These are phyloP conservation scores for Vicia villosa DNA, from an alignment of 306 rosid genomes.

Conservation along the genomic window DNA sequence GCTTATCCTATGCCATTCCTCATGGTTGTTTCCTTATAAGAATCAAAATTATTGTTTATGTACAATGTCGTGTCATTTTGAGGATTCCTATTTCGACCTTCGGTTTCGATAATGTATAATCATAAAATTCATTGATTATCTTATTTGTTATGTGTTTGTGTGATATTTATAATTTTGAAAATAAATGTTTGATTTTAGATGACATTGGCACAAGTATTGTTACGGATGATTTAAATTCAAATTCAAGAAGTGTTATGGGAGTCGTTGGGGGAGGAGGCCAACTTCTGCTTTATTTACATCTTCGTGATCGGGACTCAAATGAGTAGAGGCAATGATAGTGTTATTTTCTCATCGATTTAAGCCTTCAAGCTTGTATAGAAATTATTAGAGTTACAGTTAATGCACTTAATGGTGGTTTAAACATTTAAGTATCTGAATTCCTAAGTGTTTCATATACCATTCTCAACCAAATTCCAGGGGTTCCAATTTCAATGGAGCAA, in stretches of 20 bases:
- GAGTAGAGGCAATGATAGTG: constrained; percentile 1
- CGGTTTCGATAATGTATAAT: not conserved
- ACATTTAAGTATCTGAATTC: not conserved
- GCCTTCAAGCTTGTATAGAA: constrained; percentile 3
- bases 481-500: not conserved
- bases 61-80: not conserved
- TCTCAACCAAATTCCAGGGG: too few relatives aligned
- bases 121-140: constrained; percentile 9
- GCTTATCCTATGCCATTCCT: constrained; percentile 15
- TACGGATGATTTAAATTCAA: constrained; percentile 59
- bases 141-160: constrained; percentile 12
- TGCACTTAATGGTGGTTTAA: not conserved
- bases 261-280: constrained; percentile 55
- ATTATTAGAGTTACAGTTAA: not conserved
- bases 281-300: constrained; percentile 55
- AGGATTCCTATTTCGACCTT: not conserved
- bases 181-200: constrained; percentile 40
- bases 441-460: not conserved
- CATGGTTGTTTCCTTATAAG: constrained; percentile 8
- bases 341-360: constrained; percentile 9
- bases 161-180: constrained; percentile 6
- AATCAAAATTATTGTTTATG: constrained; percentile 11
- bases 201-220: constrained; percentile 60
- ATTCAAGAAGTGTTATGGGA: constrained; percentile 60
- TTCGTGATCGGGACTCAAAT: constrained; percentile 25